Percentiles rank a stretch among this genome's conserved stretches.
phyloP scores from a whole-genome alignment of 78 protist species.

The Tieghemostelium lacteum region DNA sequence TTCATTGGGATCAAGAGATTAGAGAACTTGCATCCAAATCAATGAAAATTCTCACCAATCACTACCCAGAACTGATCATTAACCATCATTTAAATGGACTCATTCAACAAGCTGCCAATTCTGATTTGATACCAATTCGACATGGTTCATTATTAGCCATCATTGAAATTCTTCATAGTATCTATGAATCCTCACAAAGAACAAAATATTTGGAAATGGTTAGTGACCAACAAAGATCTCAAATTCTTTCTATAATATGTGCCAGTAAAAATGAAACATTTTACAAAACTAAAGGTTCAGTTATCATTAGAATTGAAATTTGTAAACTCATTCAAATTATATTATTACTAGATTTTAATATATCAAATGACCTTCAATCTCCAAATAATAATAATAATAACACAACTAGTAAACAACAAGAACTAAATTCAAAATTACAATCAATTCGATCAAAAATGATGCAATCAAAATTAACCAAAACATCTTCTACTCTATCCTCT shows the following conservation, averaged over 20 bases:
- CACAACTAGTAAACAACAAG: not conserved
- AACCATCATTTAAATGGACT: slow-evolving; percentile 32
- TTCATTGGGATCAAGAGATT: slow-evolving; percentile 91
- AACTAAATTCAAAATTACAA: not conserved
- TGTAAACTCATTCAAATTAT: slow-evolving; percentile 83
- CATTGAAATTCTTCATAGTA: slow-evolving; percentile 64
- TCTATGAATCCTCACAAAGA: slow-evolving; percentile 7
- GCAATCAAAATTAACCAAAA: slow-evolving; percentile 8
- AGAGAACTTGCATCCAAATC: slow-evolving; percentile 86
- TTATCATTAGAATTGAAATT: slow-evolving; percentile 78
- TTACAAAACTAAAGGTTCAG: slow-evolving; percentile 92
- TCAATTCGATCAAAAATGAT: slow-evolving; percentile 55
- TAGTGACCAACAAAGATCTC: not conserved
- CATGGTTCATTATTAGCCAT: slow-evolving; percentile 86
- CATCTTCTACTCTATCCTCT: not conserved
- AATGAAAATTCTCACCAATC: slow-evolving; percentile 24
- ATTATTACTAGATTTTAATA: not conserved
- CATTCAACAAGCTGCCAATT: not conserved
- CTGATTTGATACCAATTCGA: slow-evolving; percentile 63
- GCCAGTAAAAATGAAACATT: slow-evolving; percentile 85
- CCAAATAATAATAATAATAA: not conserved
- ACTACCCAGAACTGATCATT: slow-evolving; percentile 2
- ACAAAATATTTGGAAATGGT: not conserved
- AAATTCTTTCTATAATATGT: slow-evolving; percentile 37
- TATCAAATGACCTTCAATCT: not conserved